These are phyloP conservation scores for Vanrija sp. DNA, from an alignment of 1,284 basidiomycete species.

Conservation along the genomic window DNA sequence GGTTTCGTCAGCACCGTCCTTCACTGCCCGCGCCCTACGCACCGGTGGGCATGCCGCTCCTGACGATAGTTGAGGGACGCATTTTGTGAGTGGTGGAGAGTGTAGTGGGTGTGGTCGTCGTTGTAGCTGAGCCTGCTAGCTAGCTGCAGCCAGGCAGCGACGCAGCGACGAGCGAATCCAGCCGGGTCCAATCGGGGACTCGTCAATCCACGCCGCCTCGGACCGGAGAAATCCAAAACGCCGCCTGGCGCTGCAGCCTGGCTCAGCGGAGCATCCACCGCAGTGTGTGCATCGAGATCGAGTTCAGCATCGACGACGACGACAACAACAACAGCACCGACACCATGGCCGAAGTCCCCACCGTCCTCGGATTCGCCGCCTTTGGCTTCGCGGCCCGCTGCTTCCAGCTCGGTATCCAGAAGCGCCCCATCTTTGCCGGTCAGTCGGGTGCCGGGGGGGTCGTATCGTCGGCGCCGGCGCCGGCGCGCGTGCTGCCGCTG, in stretches of 20 bases:
- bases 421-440: constrained; percentile 45
- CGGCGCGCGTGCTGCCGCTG: too few relatives aligned
- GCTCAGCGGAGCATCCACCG: background rate
- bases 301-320: background rate
- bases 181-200: constrained; percentile 7
- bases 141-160: too few relatives aligned
- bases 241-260: background rate
- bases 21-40: constrained; percentile 53
- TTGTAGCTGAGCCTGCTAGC: too few relatives aligned
- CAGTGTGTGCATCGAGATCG: too few relatives aligned
- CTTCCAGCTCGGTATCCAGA: constrained; percentile 74
- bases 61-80: constrained; percentile 62
- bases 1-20: constrained; percentile 7
- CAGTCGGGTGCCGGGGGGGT: constrained; percentile 10
- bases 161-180: too few relatives aligned
- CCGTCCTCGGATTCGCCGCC: constrained; percentile 69
- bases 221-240: constrained; percentile 8
- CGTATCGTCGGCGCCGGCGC: background rate
- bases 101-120: background rate
- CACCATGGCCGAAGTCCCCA: constrained; percentile 65
- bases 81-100: constrained; percentile 45
- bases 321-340: background rate
- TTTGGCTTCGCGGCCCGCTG: constrained; percentile 73
- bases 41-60: constrained; percentile 67
- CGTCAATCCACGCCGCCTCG: constrained; percentile 1